These are phyloP conservation scores for Chrysoporthe austroafricana DNA, from an alignment of 2,329 filamentous ascomycete genomes.

Conservation along the genomic window DNA sequence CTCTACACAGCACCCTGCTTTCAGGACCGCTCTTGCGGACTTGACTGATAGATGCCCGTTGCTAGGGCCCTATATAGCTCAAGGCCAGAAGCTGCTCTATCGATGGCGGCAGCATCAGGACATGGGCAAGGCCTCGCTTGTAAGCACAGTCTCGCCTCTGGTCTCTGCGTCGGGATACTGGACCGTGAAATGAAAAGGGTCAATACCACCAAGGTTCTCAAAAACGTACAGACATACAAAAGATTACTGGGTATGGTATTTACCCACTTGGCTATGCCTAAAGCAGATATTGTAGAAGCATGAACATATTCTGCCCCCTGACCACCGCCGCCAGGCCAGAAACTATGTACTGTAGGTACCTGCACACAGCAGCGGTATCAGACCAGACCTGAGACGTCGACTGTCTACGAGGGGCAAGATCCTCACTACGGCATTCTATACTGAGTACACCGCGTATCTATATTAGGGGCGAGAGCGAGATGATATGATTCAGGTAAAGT, in stretches of 20 bases:
- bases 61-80: not conserved
- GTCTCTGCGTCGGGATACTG: not conserved
- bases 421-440: not conserved
- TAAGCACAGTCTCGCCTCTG: not conserved
- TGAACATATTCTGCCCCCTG: not conserved
- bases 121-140: no score
- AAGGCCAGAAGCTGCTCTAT: no score
- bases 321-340: not conserved
- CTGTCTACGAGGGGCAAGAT: not conserved
- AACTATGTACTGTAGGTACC: not conserved
- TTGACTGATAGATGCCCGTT: not conserved
- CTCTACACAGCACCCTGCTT: not conserved
- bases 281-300: not conserved
- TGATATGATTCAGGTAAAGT: not conserved
- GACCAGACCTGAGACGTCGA: not conserved
- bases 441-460: conserved; percentile 1
- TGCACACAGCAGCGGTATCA: not conserved
- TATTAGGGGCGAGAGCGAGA: not conserved
- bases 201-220: not conserved
- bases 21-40: not conserved
- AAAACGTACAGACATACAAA: not conserved
- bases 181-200: conserved; percentile 3
- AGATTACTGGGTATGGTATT: not conserved
- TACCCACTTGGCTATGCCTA: not conserved
- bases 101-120: not conserved